phyloP scores from a whole-genome alignment of 768 basidiomycete genomes.

The Pleurotus pulmonarius region DNA sequence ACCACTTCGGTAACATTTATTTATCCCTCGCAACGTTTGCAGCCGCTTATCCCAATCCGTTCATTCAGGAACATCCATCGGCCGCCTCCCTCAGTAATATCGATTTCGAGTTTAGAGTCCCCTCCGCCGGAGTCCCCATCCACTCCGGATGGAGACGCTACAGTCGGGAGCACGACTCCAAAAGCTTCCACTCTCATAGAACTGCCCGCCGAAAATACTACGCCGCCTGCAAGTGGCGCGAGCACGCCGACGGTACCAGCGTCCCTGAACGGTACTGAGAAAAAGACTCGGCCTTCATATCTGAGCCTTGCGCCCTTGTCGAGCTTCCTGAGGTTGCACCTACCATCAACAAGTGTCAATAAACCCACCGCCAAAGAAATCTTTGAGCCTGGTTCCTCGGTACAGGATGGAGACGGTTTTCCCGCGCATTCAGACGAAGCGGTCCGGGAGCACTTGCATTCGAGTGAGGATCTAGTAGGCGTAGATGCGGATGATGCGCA shows the following conservation, averaged over 20 bases:
- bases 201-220: slow-evolving; percentile 26
- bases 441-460: not conserved
- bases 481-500: slow-evolving; percentile 13
- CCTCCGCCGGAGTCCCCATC: slow-evolving; percentile 21
- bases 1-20: slow-evolving; percentile 32
- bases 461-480: not conserved
- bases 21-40: too few relatives aligned
- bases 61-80: not conserved
- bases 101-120: slow-evolving; percentile 10
- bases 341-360: slow-evolving; percentile 7
- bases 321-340: slow-evolving; percentile 22
- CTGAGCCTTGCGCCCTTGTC: slow-evolving; percentile 62
- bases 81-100: slow-evolving; percentile 2
- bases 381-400: not conserved
- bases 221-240: slow-evolving; percentile 50
- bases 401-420: not conserved
- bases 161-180: slow-evolving; percentile 23
- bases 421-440: not conserved
- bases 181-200: slow-evolving; percentile 25
- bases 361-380: slow-evolving; percentile 11
- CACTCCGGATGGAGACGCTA: slow-evolving; percentile 13
- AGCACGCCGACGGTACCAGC: slow-evolving; percentile 50
- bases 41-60: too few relatives aligned
- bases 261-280: slow-evolving; percentile 13
- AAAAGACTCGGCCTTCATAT: slow-evolving; percentile 39